Evolutionary conservation across 2,329 filamentous ascomycete species (phyloP).

Genomic region (Scedosporium boydii): DNA sequence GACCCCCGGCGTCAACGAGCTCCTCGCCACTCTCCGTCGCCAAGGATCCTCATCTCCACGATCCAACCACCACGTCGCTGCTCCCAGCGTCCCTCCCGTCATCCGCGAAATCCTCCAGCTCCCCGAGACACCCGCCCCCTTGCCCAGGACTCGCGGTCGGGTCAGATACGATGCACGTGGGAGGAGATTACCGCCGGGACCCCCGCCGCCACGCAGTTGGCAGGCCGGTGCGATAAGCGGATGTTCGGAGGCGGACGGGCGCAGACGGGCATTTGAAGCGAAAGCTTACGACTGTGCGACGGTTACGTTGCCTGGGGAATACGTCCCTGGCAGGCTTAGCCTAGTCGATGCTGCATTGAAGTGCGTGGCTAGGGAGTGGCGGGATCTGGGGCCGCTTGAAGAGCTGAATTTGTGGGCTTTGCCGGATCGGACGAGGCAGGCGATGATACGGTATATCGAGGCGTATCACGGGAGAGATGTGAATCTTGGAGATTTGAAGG

Average conservation of each 20-base stretch:
- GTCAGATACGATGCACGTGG: conserved; percentile 34
- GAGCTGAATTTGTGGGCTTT: conserved; percentile 46
- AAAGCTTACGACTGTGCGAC: neutral
- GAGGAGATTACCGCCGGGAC: conserved; percentile 45
- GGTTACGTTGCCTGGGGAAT: conserved; percentile 28
- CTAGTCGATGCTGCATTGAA: conserved; percentile 42
- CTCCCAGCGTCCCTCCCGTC: conserved; percentile 48
- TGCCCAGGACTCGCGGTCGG: conserved; percentile 34
- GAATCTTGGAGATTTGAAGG: conserved; percentile 38
- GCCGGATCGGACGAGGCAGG: conserved; percentile 41
- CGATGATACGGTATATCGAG: conserved; percentile 41
- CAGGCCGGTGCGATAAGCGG: conserved; percentile 9
- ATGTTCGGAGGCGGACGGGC: neutral
- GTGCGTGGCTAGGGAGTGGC: conserved; percentile 43
- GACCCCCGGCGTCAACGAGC: conserved; percentile 42
- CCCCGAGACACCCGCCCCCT: conserved; percentile 44
- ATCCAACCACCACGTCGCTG: conserved; percentile 18
- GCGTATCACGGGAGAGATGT: conserved; percentile 34
- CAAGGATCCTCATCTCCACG: conserved; percentile 20
- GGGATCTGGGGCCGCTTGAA: conserved; percentile 27
- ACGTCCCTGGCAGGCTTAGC: conserved; percentile 34
- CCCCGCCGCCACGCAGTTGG: conserved; percentile 52
- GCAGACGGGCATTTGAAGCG: neutral
- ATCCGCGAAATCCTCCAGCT: conserved; percentile 51
- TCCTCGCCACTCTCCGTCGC: conserved; percentile 48